Evolutionary conservation across 2,329 filamentous ascomycete species (phyloP).

Genomic region (Arthroderma sp.): DNA sequence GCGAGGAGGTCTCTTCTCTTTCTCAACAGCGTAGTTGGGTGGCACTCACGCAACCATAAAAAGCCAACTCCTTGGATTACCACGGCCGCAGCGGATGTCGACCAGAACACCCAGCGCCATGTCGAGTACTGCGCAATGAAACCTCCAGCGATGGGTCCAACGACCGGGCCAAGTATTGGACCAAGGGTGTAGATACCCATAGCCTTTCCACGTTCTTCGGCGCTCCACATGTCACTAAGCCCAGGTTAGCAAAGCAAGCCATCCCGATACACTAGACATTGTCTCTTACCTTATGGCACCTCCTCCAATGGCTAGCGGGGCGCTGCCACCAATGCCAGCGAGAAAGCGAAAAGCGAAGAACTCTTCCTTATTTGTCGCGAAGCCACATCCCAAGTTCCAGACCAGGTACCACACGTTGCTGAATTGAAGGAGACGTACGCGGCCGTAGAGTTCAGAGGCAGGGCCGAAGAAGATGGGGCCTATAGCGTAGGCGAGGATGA

Average conservation of each 20-base stretch:
- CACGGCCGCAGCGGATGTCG: slow-evolving; percentile 30
- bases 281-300: slow-evolving; percentile 29
- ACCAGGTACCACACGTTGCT: slow-evolving; percentile 44
- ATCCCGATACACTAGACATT: not conserved
- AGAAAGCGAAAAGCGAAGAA: slow-evolving; percentile 49
- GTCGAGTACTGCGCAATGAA: slow-evolving; percentile 52
- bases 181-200: slow-evolving; percentile 52
- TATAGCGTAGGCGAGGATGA: no score
- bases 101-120: slow-evolving; percentile 65
- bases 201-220: slow-evolving; percentile 51
- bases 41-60: slow-evolving; percentile 37
- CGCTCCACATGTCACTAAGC: slow-evolving; percentile 43
- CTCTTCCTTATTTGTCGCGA: slow-evolving; percentile 41
- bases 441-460: slow-evolving; percentile 10
- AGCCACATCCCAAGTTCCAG: slow-evolving; percentile 50
- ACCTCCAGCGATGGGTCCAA: slow-evolving; percentile 50
- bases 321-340: slow-evolving; percentile 47
- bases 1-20: slow-evolving; percentile 28
- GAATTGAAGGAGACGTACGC: slow-evolving; percentile 43
- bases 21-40: slow-evolving; percentile 33
- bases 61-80: slow-evolving; percentile 21
- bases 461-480: no score
- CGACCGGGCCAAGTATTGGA: slow-evolving; percentile 52
- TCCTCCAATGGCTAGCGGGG: slow-evolving; percentile 28
- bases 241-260: slow-evolving; percentile 18